Base-by-base conservation (phyloP, 257 asterid species). In the Przewalskia tangutica region DNA sequence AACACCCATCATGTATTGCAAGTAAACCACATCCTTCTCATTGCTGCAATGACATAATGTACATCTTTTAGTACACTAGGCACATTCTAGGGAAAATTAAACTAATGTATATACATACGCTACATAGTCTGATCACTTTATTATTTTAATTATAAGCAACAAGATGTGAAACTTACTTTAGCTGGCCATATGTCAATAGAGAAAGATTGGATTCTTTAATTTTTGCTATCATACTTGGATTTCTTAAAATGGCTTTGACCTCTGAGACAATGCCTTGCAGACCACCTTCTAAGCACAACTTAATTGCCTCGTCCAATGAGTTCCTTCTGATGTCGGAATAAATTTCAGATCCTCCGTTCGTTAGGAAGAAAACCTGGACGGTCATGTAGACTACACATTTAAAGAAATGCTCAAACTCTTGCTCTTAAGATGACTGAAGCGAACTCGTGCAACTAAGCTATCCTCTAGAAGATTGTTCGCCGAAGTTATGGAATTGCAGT, bases 151-250 rank as follows among this genome's bases (percentile, higher is more conserved):
- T 18, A 59, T 18, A 8, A 18, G 65, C 34, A 59, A 59, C 65
- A 59, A 18, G 13, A 59, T 59, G 36, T 16, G 4, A 6, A 50
- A 86, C 88, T 81, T 78, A 86, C 89, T 84, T 86, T 36, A 77
- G 79, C 48, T 75, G 84, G 48, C 89, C 89, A 68, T 84, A 87
- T n/a, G 86, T 84, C 9, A 84, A 4, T 54, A 84, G 68, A 56
- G 88, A 82, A 50, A 84, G 88, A 36, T 84, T 80, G 20, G 85
- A 82, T 17, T 86, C 86, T 82, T 86, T 82, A 14, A 82, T 84
- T 53, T 63, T 86, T 2, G 68, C 48, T 9, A 84, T 56, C 34
- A 84, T 79, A 77, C 44, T 67, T 46, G 85, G 89, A 84, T 84
- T 77, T 82, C 84, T 84, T 64, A 86, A 70, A 8, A 86, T 65